Conservation (phyloP, 805 yeast species). For the Candida schatavii region DNA sequence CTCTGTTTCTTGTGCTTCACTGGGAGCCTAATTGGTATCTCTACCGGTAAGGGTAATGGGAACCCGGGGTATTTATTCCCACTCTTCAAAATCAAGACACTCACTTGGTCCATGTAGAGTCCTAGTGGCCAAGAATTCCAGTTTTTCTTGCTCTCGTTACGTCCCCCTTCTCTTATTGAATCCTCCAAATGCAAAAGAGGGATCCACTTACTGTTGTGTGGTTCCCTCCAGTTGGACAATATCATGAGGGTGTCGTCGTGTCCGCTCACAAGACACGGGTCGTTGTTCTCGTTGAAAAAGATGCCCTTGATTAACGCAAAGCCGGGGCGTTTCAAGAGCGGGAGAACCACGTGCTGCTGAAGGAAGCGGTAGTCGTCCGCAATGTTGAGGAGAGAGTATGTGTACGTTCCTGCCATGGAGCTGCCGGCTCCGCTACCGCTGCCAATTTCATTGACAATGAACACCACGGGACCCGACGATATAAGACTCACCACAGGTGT, state of each 20-base stretch:
- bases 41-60: conserved; percentile 84
- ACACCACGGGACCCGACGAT: conserved; percentile 56
- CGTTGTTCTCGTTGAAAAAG: conserved; percentile 87
- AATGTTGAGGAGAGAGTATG: conserved; percentile 49
- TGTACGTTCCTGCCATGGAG: too few species aligned
- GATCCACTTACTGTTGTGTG: conserved; percentile 79
- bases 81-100: conserved; percentile 74
- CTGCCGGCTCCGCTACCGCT: too few species aligned
- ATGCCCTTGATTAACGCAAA: conserved; percentile 50
- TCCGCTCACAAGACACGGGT: conserved; percentile 82
- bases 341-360: conserved; percentile 39
- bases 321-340: conserved; percentile 20
- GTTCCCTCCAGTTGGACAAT: conserved; percentile 73
- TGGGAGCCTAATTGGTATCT: conserved; percentile 69
- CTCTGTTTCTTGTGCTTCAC: conserved; percentile 31
- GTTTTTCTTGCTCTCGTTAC: conserved; percentile 46
- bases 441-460: conserved; percentile 43
- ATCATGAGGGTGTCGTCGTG: conserved; percentile 68
- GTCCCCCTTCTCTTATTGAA: conserved; percentile 42
- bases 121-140: conserved; percentile 90
- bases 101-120: conserved; percentile 62
- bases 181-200: conserved; percentile 68
- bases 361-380: conserved; percentile 36
- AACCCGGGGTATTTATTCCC: conserved; percentile 63
- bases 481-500: conserved; percentile 72